Evolutionary conservation across 148 eudicot species (phyloP).

Genomic region (Nepenthes mirabilis): DNA sequence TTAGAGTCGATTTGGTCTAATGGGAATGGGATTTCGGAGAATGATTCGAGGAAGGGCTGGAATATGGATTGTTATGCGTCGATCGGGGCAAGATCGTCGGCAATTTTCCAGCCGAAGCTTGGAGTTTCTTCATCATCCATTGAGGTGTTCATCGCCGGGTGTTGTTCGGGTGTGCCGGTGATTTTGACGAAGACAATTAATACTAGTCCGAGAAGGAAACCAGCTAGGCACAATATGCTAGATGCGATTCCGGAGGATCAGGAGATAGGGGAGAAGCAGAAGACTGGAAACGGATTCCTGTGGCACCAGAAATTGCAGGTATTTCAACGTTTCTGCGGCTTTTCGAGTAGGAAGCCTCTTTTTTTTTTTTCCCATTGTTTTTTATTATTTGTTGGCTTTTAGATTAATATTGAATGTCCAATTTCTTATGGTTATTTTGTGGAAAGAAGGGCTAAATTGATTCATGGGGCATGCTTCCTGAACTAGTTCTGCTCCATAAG

Average conservation of each 20-base stretch:
- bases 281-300: slow-evolving; percentile 14
- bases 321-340: background rate
- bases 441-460: no score
- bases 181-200: slow-evolving; percentile 56
- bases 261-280: slow-evolving; percentile 37
- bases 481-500: no score
- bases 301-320: slow-evolving; percentile 43
- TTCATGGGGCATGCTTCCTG: no score
- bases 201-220: slow-evolving; percentile 43
- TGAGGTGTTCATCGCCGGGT: slow-evolving; percentile 79
- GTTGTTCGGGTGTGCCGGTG: slow-evolving; percentile 55
- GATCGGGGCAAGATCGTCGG: slow-evolving; percentile 16
- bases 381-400: no score
- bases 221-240: slow-evolving; percentile 20
- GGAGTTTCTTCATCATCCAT: slow-evolving; percentile 43
- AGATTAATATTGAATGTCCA: no score
- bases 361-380: no score
- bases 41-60: slow-evolving; percentile 23
- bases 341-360: no score
- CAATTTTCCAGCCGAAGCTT: slow-evolving; percentile 35
- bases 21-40: background rate
- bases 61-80: slow-evolving; percentile 44
- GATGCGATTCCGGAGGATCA: slow-evolving; percentile 55
- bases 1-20: slow-evolving; percentile 10
- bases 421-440: no score